A percentile compares a stretch with the other conserved stretches of the same genome.
Evolutionary conservation across 2,329 filamentous ascomycete species (phyloP).

Genomic region (Graphilbum ipis-grandicollis): DNA sequence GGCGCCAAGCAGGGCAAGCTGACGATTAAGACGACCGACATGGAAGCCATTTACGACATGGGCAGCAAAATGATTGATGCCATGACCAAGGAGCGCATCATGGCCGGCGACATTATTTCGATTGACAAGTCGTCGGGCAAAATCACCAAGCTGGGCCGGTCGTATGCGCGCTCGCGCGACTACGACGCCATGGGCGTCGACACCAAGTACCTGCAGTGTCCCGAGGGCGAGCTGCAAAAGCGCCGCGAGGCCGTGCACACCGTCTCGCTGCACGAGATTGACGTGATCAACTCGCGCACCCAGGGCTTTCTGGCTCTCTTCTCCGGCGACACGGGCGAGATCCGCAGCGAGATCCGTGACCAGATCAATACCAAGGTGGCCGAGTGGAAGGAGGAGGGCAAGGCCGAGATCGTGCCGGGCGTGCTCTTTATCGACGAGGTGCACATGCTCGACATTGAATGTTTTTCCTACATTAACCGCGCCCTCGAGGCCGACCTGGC

Average conservation of each 20-base stretch:
- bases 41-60: constrained; percentile 99
- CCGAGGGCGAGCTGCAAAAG: constrained; percentile 92
- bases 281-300: constrained; percentile 98
- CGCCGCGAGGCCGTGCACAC: constrained; percentile 95
- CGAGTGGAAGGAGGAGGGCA: constrained; percentile 99
- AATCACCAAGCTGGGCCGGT: constrained; percentile 91
- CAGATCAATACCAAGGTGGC: constrained; percentile 99
- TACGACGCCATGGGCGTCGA: constrained; percentile 99
- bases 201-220: constrained; percentile 95
- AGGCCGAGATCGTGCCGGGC: constrained; percentile 92
- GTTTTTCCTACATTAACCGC: constrained; percentile 96
- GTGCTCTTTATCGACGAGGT: constrained; percentile 98
- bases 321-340: constrained; percentile 95
- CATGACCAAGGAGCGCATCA: constrained; percentile 98
- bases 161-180: constrained; percentile 85
- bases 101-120: constrained; percentile 95
- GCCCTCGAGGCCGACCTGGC: constrained; percentile 88
- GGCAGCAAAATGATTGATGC: constrained; percentile 99
- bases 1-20: constrained; percentile 97
- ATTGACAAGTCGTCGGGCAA: constrained; percentile 98
- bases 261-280: constrained; percentile 92
- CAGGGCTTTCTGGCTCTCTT: constrained; percentile 96
- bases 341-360: constrained; percentile 88
- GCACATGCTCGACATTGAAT: constrained; percentile 99
- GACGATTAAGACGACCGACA: constrained; percentile 98